Base-by-base conservation (phyloP, 345 rosid species). In the Streptanthus diversifolius region DNA sequence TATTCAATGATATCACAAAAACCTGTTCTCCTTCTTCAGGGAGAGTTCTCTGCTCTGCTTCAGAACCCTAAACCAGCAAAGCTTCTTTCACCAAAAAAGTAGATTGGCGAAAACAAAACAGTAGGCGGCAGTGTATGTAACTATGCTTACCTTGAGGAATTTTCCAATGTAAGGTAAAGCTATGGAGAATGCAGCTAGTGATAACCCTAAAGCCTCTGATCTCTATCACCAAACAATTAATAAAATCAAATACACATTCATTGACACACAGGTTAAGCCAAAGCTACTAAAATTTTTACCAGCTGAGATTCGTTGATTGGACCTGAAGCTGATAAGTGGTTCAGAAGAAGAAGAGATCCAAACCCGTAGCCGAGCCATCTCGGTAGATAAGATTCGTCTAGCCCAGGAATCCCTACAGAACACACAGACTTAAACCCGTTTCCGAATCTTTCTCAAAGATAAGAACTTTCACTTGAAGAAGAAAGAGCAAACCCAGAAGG, bases 311-410 rank as follows among this genome's bases (percentile, higher is more conserved):
- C 73, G 10, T 22, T 74, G 63, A 24, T 33, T 37, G 82, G 71
- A 58, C 24, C 53, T 1, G 76, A 79, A 69, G 79, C 72, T n/a
- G 75, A 68, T 4, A 79, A 79, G 17, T 79, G 79, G 1, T 74
- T 74, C 4, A 89, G 86, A 81, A 91, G 85, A 73, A 93, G 75
- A 66, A 93, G 93, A 25, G 96, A 89, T 22, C 98, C 96, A 66
- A 93, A 91, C 48, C 98, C 97, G 77, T 84, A 93, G 0, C 97
- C 98, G 4, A 93, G 84, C 90, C 90, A 93, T 79, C 96, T 84
- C 24, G 98, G 98, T 65, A 93, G 81, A 77, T 87, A 85, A 32
- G 96, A 91, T 76, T 95, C 99, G 72, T 95, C 95, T 15, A 91
- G 63, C 63, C 99, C 96, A 68, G 90, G 95, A 44, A 91, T 89